Evolutionary conservation across 177 flowering plant species (phyloP), one percentile per base, ranked within the genome.

Genomic region (Telopea speciosissima): DNA sequence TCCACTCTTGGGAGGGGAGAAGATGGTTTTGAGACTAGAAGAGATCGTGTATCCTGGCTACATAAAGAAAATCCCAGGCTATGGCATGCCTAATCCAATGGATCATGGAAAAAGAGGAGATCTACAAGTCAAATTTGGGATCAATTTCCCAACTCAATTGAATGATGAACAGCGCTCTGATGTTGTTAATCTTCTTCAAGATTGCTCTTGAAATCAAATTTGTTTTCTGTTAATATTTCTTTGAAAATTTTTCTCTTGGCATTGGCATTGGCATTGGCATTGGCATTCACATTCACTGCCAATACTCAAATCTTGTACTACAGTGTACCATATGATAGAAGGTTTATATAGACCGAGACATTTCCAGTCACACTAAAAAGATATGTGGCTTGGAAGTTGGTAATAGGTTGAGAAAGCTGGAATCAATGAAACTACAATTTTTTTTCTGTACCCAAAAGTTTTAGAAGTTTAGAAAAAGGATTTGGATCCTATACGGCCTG

Each of bases 1-100:
- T 65, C 92, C 92, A 36, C 73, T 86, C 44, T 63, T 84, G 36
- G 86, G 84, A 11, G 84, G 84, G 13, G 85, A 84, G 24, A 79
- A 70, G 42, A 80, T 81, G 78, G 72, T 40, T 42, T 49, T 84
- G 40, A 31, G 68, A 13, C 68, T 85, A 4, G 78, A 81, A 23
- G 86, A 86, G 1, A 66, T 86, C 7, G 79, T 86, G 52, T 58
- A 71, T 10, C 88, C 92, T 0, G 85, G 90, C 13, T 81, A 79
- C 64, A 76, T 79, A 65, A 84, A 81, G 74, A 72, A 76, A 44
- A 78, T 86, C 45, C 44, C 52, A 68, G 90, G 86, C 63, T 84
- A 85, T 64, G 92, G 89, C 22, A 86, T 86, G 90, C 86, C 87
- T 2, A 73, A 62, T 6, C 59, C 77, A 19, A 79, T 74, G 65